Evolutionary conservation across 257 asterid species (phyloP).

Genomic region (Nicotiana sylvestris): DNA sequence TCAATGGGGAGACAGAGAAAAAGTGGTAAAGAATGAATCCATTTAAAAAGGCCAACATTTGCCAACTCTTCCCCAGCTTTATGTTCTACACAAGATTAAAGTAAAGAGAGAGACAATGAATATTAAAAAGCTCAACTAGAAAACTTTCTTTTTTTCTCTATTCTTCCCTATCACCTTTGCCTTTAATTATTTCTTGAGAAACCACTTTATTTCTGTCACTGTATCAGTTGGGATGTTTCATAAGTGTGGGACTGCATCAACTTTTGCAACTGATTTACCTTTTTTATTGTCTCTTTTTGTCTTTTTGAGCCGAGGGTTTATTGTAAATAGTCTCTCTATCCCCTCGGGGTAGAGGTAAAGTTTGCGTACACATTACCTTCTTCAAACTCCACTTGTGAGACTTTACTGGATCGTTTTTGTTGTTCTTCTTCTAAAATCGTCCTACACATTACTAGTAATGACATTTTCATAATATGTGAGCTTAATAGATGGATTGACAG

Average conservation of each 20-base stretch:
- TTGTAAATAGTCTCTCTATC: no score
- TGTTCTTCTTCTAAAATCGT: no score
- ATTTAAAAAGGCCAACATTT: conserved; percentile 1
- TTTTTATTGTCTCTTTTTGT: no score
- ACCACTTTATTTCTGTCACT: background rate
- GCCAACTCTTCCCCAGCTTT: conserved; percentile 6
- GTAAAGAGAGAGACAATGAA: background rate
- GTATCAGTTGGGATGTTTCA: background rate
- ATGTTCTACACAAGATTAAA: background rate
- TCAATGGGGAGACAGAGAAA: background rate
- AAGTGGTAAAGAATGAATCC: conserved; percentile 4
- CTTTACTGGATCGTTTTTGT: no score
- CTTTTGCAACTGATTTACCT: no score
- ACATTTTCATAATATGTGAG: no score
- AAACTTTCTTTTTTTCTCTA: background rate
- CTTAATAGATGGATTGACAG: no score
- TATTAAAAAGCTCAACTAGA: background rate
- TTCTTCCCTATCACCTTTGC: background rate
- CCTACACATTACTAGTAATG: no score
- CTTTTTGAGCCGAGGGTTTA: no score
- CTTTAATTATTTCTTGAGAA: conserved; percentile 10
- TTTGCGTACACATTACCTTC: no score
- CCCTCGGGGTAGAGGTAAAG: no score
- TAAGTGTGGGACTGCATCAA: background rate
- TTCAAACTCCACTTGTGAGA: no score